Evolutionary conservation across 805 yeast genomes (phyloP).

Genomic region (Myxozyma vanderwaltii): DNA sequence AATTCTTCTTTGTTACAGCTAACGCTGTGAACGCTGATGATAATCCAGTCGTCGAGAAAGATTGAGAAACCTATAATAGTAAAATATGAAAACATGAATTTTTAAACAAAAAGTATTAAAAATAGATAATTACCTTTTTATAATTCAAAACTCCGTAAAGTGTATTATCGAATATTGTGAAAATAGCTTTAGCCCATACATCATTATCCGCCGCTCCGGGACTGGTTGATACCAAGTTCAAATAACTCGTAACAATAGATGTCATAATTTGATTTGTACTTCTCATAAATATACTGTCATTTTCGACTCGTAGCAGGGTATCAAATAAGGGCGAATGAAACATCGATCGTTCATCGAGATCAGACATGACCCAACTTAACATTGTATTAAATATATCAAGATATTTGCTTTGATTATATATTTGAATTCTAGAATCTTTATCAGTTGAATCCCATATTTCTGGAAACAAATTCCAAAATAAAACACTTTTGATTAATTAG

Average conservation of each 20-base stretch:
- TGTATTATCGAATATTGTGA: conserved; percentile 18
- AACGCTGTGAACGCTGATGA: conserved; percentile 5
- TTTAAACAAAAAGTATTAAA: not conserved
- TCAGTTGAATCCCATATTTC: conserved; percentile 8
- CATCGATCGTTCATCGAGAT: not conserved
- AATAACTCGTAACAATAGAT: conserved; percentile 9
- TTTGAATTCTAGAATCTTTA: not conserved
- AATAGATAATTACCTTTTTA: conserved; percentile 18
- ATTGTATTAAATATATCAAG: conserved; percentile 12
- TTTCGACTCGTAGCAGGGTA: not conserved
- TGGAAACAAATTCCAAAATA: conserved; percentile 24
- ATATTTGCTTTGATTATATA: conserved; percentile 23
- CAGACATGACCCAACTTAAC: not conserved
- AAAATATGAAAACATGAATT: not conserved
- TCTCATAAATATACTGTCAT: conserved; percentile 16
- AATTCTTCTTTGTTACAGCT: conserved; percentile 18
- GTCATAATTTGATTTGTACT: conserved; percentile 15
- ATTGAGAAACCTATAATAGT: conserved; percentile 22
- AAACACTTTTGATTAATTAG: not conserved
- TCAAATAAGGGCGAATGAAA: conserved; percentile 2
- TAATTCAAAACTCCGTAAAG: conserved; percentile 22
- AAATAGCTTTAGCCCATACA: not conserved
- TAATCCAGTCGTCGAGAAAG: conserved; percentile 5
- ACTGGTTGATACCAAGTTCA: not conserved
- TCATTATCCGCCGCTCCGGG: conserved; percentile 1